Base-by-base conservation (phyloP, 1,139 yeast species). In the Kodamaea derodonti region DNA sequence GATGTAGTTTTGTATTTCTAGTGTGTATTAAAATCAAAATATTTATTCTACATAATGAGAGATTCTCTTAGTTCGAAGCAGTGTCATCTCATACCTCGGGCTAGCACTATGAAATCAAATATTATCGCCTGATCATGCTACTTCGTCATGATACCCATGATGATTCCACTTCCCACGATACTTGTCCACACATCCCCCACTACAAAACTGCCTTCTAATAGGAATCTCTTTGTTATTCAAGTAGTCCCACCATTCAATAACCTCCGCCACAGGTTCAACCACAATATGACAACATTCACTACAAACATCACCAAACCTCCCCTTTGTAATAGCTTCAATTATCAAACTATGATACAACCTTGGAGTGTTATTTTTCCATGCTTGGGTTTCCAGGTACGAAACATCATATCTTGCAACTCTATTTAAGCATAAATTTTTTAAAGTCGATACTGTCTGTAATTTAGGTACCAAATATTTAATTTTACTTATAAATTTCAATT, bases 221-320 rank as follows among this genome's bases (percentile, higher is more conserved):
- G 79, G 78, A 2, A 72, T 54, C 17, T 57, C 46, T 24, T 48
- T 53, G 31, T 68, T 62, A 16, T 60, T 64, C 35, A 63, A 59
- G 30, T 71, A 58, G 39, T 76, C 76, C 81, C 84, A 78, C 81
- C 82, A 78, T 46, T 79, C 84, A 32, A 72, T 47, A 1, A 70
- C 67, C 44, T 74, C 72, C 0, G 81, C 84, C 8, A 69, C 65
- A 2, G 79, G 74, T 31, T 70, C 67, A 6, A 75, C 64, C 23
- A 72, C 61, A 16, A 60, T 55, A 6, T 49, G 35, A 2, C 58
- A 50, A 46, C 85, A 79, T 16, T 60, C 58, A 2, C 78, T 74
- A 46, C 85, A 79, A 0, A 60, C 51, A 36, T 71, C 74, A n/a
- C 64, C 65, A 38, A 66, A 65, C 13, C 62, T 55, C 0, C 75